Evolutionary conservation across 2,329 filamentous ascomycete species (phyloP).

Genomic region (Cladorrhinum sp.): DNA sequence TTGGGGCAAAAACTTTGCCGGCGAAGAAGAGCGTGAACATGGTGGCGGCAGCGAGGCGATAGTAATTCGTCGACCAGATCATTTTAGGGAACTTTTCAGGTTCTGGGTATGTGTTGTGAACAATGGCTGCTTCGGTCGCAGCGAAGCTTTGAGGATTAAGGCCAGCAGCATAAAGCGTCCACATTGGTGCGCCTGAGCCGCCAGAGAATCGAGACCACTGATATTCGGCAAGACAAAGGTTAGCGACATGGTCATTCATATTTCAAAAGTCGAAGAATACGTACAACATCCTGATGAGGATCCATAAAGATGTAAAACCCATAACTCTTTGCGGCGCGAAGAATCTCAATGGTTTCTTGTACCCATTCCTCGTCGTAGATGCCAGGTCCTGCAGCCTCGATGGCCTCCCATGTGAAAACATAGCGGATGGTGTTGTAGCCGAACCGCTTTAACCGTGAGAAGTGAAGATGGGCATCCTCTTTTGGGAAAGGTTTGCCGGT

Average conservation of each 20-base stretch:
- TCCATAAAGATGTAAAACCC: constrained; percentile 98
- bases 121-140: constrained; percentile 84
- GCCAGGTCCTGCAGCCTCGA: constrained; percentile 87
- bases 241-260: too few species aligned
- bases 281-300: constrained; percentile 98
- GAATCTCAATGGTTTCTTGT: constrained; percentile 79
- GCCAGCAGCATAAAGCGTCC: constrained; percentile 94
- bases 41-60: constrained; percentile 77
- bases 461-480: constrained; percentile 81
- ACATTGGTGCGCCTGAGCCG: constrained; percentile 93
- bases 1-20: constrained; percentile 87
- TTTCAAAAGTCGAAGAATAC: constrained; percentile 51
- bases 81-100: constrained; percentile 91
- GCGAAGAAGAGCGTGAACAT: constrained; percentile 95
- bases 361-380: constrained; percentile 94
- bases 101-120: constrained; percentile 89
- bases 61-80: constrained; percentile 99
- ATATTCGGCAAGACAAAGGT: constrained; percentile 37
- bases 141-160: constrained; percentile 83
- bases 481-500: constrained; percentile 79
- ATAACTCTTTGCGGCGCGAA: constrained; percentile 82
- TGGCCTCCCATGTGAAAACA: constrained; percentile 98
- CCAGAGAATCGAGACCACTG: constrained; percentile 95
- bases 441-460: constrained; percentile 78
- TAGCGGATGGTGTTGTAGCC: constrained; percentile 97